Evolutionary conservation across 2,329 filamentous ascomycete species (phyloP).

Genomic region (Clarireedia monteithiana): DNA sequence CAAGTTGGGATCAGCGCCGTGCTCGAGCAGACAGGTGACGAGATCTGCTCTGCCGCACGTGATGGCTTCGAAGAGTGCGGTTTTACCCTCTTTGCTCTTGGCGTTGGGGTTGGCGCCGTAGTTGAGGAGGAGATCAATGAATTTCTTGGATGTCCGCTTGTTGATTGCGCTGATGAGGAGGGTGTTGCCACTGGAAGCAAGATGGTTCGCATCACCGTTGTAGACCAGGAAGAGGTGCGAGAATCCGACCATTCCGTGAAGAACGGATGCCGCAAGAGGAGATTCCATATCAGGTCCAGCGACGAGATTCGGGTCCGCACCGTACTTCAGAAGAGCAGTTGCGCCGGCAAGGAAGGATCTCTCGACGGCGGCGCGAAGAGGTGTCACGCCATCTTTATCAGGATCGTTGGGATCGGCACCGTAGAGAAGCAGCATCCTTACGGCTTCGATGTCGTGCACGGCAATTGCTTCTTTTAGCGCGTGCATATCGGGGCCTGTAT

Average conservation of each 20-base stretch:
- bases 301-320: constrained; percentile 48
- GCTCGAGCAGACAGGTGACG: constrained; percentile 44
- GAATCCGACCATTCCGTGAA: constrained; percentile 46
- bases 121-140: constrained; percentile 52
- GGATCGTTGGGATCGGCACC: constrained; percentile 47
- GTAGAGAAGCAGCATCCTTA: constrained; percentile 49
- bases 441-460: constrained; percentile 42
- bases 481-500: constrained; percentile 38
- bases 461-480: constrained; percentile 46
- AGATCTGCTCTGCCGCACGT: constrained; percentile 47
- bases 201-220: constrained; percentile 48
- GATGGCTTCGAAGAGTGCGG: constrained; percentile 56
- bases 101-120: constrained; percentile 51
- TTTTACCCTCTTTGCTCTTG: constrained; percentile 55
- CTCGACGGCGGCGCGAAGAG: constrained; percentile 44
- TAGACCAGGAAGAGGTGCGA: constrained; percentile 54
- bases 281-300: constrained; percentile 45
- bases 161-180: constrained; percentile 53
- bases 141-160: constrained; percentile 44
- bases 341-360: constrained; percentile 48
- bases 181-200: constrained; percentile 50
- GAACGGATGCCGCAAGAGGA: constrained; percentile 43
- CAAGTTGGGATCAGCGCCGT: constrained; percentile 58
- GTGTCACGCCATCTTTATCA: constrained; percentile 42
- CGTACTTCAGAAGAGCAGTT: constrained; percentile 55